Evolutionary conservation across 257 asterid genomes (phyloP).

Genomic region (Solanum arcanum): DNA sequence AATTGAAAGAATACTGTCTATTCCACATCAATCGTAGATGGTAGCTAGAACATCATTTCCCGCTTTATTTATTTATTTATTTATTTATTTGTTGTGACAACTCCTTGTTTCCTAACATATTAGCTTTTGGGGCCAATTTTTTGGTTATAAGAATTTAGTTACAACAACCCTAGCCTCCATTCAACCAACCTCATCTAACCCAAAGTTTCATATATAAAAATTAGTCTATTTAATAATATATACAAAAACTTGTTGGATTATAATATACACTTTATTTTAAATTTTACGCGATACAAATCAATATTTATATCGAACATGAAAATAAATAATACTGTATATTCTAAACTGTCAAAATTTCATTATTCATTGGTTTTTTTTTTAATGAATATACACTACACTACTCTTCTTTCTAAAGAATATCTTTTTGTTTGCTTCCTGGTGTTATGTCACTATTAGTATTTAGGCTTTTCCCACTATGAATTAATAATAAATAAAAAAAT

Average conservation of each 20-base stretch:
- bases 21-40: neutral
- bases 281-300: neutral
- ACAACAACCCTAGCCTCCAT: neutral
- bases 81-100: neutral
- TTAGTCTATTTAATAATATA: neutral
- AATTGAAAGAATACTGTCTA: accelerated
- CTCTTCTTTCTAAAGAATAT: neutral
- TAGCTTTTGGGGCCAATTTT: neutral
- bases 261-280: neutral
- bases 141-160: neutral
- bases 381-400: neutral
- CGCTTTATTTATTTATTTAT: neutral
- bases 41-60: neutral
- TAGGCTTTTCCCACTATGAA: neutral
- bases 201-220: neutral
- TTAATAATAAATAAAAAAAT: neutral
- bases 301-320: neutral
- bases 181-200: constrained; percentile 1
- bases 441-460: neutral
- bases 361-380: neutral
- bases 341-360: neutral
- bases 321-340: neutral
- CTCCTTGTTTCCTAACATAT: neutral
- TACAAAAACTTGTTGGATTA: neutral
- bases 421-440: neutral